Evolutionary conservation across 345 rosid species (phyloP).

Genomic region (Brassica napus): DNA sequence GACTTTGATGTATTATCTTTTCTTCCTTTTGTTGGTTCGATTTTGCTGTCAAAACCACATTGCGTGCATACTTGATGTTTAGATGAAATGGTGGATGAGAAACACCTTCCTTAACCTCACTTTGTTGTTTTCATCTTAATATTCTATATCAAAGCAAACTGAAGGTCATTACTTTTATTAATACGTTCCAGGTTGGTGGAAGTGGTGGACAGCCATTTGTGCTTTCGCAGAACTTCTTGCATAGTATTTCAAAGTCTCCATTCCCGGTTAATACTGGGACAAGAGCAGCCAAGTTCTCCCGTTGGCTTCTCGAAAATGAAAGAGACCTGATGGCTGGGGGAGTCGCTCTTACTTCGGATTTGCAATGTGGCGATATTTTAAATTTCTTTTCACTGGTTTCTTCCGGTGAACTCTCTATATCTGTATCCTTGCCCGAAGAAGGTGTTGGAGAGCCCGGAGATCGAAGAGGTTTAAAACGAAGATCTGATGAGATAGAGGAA

Average conservation of each 20-base stretch:
- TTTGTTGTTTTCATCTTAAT: constrained; percentile 10
- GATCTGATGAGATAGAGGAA: constrained; percentile 60
- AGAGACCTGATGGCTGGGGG: constrained; percentile 58
- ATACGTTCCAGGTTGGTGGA: constrained; percentile 76
- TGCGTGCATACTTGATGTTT: constrained; percentile 8
- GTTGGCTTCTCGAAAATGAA: constrained; percentile 64
- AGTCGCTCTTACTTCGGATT: constrained; percentile 59
- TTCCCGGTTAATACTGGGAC: constrained; percentile 80
- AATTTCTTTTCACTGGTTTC: constrained; percentile 72
- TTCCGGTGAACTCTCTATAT: constrained; percentile 72
- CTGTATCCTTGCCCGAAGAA: constrained; percentile 71
- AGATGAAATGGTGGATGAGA: constrained; percentile 15
- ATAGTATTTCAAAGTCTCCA: constrained; percentile 66
- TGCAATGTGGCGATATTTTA: constrained; percentile 91
- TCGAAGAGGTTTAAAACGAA: constrained; percentile 70
- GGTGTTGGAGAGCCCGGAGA: constrained; percentile 97
- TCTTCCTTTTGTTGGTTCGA: not conserved
- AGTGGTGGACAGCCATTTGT: constrained; percentile 71
- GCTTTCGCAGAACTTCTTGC: constrained; percentile 82
- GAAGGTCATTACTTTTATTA: constrained; percentile 21
- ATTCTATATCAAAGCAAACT: constrained; percentile 14
- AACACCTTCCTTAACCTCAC: not conserved
- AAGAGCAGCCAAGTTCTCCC: constrained; percentile 75
- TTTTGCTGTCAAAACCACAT: constrained; percentile 13
- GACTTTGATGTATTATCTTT: not conserved